Base-by-base conservation (phyloP, 2,329 filamentous ascomycete species). In the Colletotrichum paranaense region DNA sequence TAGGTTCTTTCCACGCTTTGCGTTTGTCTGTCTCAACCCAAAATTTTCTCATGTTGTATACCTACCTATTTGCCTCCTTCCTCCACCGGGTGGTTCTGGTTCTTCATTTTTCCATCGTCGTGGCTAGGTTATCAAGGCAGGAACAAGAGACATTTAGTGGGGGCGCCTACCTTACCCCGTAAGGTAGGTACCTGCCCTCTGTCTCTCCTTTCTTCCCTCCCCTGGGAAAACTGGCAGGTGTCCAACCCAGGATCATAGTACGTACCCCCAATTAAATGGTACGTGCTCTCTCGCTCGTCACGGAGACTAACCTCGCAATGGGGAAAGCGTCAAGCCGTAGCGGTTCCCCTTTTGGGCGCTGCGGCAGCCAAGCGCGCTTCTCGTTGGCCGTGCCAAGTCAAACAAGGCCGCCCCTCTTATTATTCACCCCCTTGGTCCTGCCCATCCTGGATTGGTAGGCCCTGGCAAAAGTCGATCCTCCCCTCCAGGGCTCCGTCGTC, bases 381-480 rank as follows among this genome's bases (percentile, higher is more conserved):
- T 62, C 60, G 67, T 26, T 74, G 72, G 68, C 62, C 58, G 60
- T 68, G 72, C 62, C 72, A 74, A 74, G 72, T 72, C 72, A 72
- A 74, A 74, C 72, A 46, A 65, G 72, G 42, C 42, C 42, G 42
- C 42, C 42, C 42, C 42, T 22, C 42, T 22, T 49, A 22, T 49
- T n/a, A 9, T 22, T n/a, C 7, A 4, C 42, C 42, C 42, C 42
- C 42, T 49, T 49, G 42, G 42, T n/a, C 42, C 42, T 49, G 42
- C 38, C 38, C 38, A 42, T 42, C 38, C 38, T 19, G 38, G 38
- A 12, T 35, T 35, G 32, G 32, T 35, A 35, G 32, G 32, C 32
- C 32, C 32, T 35, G 32, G 32, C 32, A 35, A 35, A 35, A 35
- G 32, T 72, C 62, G 71, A 73, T 73, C 62, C 14, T 63, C 24